These are phyloP conservation scores for Bryoglossum gracile DNA, from an alignment of 495 filamentous ascomycete genomes.

Conservation along the genomic window DNA sequence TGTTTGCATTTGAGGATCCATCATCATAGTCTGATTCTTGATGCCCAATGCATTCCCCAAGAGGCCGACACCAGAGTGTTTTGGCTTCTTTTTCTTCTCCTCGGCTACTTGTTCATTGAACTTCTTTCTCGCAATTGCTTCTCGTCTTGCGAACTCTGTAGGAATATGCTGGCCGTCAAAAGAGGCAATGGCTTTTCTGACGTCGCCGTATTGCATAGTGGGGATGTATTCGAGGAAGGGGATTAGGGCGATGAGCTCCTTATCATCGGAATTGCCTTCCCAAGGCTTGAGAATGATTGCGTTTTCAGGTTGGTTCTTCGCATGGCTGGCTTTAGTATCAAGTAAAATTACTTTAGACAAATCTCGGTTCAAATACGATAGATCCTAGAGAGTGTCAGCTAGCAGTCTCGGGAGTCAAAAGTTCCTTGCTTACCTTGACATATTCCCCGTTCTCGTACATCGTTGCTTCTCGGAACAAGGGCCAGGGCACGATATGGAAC, in stretches of 20 bases:
- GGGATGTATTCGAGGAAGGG: constrained; percentile 95
- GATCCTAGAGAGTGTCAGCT: constrained; percentile 51
- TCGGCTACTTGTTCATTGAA: constrained; percentile 71
- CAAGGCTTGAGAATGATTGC: constrained; percentile 86
- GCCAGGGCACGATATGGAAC: constrained; percentile 94
- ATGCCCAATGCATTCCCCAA: constrained; percentile 67
- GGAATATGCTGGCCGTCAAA: constrained; percentile 84
- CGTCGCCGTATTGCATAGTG: constrained; percentile 83
- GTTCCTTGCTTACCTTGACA: constrained; percentile 64
- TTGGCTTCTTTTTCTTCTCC: constrained; percentile 52
- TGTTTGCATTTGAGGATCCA: constrained; percentile 50
- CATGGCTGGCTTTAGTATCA: constrained; percentile 76
- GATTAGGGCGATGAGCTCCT: constrained; percentile 76
- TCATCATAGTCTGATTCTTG: constrained; percentile 49
- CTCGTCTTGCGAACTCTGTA: constrained; percentile 80
- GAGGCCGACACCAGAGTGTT: constrained; percentile 47
- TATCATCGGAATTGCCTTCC: constrained; percentile 75
- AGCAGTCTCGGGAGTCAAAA: neutral
- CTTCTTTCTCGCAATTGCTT: constrained; percentile 70
- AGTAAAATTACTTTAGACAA: constrained; percentile 89
- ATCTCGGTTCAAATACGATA: constrained; percentile 92
- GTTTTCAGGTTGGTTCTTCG: constrained; percentile 83
- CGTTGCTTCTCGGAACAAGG: constrained; percentile 88
- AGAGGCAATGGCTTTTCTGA: constrained; percentile 74
- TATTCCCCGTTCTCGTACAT: constrained; percentile 92